A percentile compares a stretch with the other conserved stretches of the same genome.
phyloP scores from a whole-genome alignment of 352 stramenopile species.

The Globisporangium nodosum region DNA sequence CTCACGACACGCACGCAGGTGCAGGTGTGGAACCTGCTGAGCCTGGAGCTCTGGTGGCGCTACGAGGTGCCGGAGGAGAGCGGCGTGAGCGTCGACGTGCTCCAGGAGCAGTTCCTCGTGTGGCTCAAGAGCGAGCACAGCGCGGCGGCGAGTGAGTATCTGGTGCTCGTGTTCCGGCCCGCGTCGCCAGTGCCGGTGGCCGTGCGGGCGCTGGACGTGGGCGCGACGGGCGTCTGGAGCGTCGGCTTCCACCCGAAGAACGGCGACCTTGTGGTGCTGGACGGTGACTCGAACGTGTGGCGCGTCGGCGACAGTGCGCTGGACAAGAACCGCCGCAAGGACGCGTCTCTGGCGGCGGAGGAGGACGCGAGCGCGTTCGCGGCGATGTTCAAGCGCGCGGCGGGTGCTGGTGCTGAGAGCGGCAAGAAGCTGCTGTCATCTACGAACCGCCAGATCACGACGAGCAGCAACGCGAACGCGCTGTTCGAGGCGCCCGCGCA shows the following conservation, averaged over 20 bases:
- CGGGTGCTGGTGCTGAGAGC: constrained; percentile 1
- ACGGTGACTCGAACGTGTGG: constrained; percentile 52
- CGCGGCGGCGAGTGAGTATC: constrained; percentile 11
- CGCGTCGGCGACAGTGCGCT: constrained; percentile 39
- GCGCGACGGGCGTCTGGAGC: constrained; percentile 31
- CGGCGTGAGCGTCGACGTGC: constrained; percentile 27
- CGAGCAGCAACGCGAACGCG: constrained; percentile 14
- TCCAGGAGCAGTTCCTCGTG: constrained; percentile 49
- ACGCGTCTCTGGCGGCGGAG: constrained; percentile 23
- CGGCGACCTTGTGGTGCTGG: constrained; percentile 54
- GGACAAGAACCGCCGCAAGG: constrained; percentile 32
- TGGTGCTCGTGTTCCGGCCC: constrained; percentile 46
- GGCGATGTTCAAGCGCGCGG: constrained; percentile 34
- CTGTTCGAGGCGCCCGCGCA: constrained; percentile 80
- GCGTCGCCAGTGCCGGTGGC: constrained; percentile 40
- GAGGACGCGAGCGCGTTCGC: constrained; percentile 34
- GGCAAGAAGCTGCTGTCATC: constrained; percentile 17
- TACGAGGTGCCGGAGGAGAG: constrained; percentile 41
- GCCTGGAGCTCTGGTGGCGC: constrained; percentile 61
- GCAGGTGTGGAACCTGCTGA: constrained; percentile 76
- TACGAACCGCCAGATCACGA: constrained; percentile 10
- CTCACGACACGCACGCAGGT: constrained; percentile 46
- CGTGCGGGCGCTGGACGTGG: constrained; percentile 37
- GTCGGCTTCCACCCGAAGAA: constrained; percentile 53
- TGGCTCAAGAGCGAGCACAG: constrained; percentile 18